Evolutionary conservation across 306 rosid species (phyloP).

Genomic region (Glycine latifolia): DNA sequence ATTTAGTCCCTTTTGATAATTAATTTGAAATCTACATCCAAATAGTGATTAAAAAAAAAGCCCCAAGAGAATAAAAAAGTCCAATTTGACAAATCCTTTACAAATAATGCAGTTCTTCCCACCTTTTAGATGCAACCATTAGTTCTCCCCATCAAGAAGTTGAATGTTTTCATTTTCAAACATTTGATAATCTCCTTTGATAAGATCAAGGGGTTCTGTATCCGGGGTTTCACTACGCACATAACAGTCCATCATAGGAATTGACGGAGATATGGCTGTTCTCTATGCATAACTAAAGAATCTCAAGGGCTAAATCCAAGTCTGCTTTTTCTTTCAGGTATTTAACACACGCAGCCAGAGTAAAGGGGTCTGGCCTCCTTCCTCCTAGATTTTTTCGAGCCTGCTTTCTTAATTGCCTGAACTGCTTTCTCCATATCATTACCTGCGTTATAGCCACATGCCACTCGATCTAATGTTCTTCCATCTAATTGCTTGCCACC

Average conservation of each 20-base stretch:
- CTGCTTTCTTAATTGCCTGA: slow-evolving; percentile 60
- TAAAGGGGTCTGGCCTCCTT: slow-evolving; percentile 46
- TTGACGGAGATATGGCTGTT: slow-evolving; percentile 31
- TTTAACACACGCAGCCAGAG: slow-evolving; percentile 59
- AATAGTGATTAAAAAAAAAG: no score
- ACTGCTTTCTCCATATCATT: slow-evolving; percentile 68
- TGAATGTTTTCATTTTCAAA: slow-evolving; percentile 29
- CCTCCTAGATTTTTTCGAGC: slow-evolving; percentile 37
- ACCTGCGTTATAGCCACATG: slow-evolving; percentile 49
- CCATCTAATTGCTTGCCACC: slow-evolving; percentile 58
- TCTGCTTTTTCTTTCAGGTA: slow-evolving; percentile 67
- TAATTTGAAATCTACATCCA: no score
- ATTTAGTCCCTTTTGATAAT: no score
- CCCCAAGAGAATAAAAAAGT: no score
- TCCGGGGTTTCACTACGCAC: slow-evolving; percentile 44
- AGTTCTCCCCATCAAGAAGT: slow-evolving; percentile 23
- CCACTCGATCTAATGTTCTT: slow-evolving; percentile 58
- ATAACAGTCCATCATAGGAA: slow-evolving; percentile 49
- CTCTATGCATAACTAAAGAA: slow-evolving; percentile 50
- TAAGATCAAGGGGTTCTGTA: slow-evolving; percentile 43
- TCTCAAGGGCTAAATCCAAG: slow-evolving; percentile 57
- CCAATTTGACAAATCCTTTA: slow-evolving; percentile 10
- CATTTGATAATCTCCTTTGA: slow-evolving; percentile 35
- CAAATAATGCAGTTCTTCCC: slow-evolving; percentile 20
- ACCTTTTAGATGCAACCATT: slow-evolving; percentile 18